Evolutionary conservation across 108 stramenopile species (phyloP).

Genomic region (Pseudonitzschia pungens): DNA sequence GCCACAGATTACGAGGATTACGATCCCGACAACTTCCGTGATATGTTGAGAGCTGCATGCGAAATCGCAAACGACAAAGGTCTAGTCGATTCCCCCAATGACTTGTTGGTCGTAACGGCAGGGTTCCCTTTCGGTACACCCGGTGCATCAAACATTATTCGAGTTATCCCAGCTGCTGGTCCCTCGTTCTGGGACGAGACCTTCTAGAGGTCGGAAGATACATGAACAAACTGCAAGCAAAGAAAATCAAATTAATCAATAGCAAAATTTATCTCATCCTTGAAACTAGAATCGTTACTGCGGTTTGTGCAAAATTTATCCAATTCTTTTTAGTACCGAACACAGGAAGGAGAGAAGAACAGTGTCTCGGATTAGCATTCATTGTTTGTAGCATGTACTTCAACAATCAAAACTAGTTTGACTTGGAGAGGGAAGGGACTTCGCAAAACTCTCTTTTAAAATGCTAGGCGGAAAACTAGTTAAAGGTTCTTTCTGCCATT

Average conservation of each 20-base stretch:
- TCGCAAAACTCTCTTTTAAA: no score
- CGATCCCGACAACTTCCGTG: constrained; percentile 45
- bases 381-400: no score
- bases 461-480: no score
- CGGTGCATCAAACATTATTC: constrained; percentile 85
- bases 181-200: constrained; percentile 71
- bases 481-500: no score
- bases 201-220: neutral
- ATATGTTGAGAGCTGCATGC: constrained; percentile 54
- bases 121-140: constrained; percentile 83
- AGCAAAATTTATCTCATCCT: neutral
- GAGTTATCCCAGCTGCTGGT: constrained; percentile 81
- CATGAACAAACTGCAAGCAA: neutral
- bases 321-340: no score
- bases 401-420: no score
- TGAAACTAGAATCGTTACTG: no score
- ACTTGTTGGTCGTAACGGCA: constrained; percentile 80
- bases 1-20: constrained; percentile 31
- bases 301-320: no score
- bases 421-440: no score
- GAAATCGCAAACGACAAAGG: constrained; percentile 64
- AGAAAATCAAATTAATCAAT: neutral
- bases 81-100: constrained; percentile 59
- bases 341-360: no score
- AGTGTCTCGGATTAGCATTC: no score